Evolutionary conservation across 768 basidiomycete genomes (phyloP).

Genomic region (Rhodotorula graminis): DNA sequence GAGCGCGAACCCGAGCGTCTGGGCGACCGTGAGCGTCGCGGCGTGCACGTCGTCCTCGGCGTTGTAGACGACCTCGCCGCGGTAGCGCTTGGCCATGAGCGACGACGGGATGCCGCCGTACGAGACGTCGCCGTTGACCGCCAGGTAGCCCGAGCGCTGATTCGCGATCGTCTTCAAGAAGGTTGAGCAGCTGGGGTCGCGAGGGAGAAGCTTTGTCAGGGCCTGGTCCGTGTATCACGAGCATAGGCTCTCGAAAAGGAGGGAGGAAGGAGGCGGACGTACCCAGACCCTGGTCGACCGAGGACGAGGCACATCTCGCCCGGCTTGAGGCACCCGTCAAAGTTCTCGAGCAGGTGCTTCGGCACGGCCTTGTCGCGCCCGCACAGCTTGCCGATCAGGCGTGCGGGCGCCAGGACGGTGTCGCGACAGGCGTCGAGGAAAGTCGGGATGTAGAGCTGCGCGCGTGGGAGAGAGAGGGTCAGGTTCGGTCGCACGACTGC

Average conservation of each 20-base stretch:
- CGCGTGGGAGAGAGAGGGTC: background rate
- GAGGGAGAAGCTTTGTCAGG: slow-evolving; percentile 9
- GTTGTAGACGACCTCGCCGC: slow-evolving; percentile 46
- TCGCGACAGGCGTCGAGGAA: slow-evolving; percentile 51
- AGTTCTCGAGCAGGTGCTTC: slow-evolving; percentile 56
- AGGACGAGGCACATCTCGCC: slow-evolving; percentile 64
- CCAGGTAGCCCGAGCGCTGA: slow-evolving; percentile 62
- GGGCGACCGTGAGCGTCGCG: slow-evolving; percentile 72
- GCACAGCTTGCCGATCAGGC: slow-evolving; percentile 53
- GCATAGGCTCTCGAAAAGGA: too few species aligned
- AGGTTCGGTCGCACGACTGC: background rate
- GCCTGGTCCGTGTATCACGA: slow-evolving; percentile 27
- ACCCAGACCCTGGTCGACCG: slow-evolving; percentile 46
- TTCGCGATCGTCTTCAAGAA: slow-evolving; percentile 78
- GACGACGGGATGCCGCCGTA: slow-evolving; percentile 71
- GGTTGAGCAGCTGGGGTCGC: slow-evolving; percentile 60
- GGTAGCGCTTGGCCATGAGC: slow-evolving; percentile 52
- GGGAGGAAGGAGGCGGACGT: slow-evolving; percentile 32
- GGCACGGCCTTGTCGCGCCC: slow-evolving; percentile 56
- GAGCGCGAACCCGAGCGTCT: slow-evolving; percentile 63
- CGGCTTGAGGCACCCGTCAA: slow-evolving; percentile 58
- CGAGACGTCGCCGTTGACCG: slow-evolving; percentile 64
- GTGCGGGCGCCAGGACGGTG: slow-evolving; percentile 58
- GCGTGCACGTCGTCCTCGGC: slow-evolving; percentile 79
- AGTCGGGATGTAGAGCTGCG: slow-evolving; percentile 43